Base-by-base conservation (phyloP, 768 basidiomycete species). In the Boletus rufocinnamomeus region DNA sequence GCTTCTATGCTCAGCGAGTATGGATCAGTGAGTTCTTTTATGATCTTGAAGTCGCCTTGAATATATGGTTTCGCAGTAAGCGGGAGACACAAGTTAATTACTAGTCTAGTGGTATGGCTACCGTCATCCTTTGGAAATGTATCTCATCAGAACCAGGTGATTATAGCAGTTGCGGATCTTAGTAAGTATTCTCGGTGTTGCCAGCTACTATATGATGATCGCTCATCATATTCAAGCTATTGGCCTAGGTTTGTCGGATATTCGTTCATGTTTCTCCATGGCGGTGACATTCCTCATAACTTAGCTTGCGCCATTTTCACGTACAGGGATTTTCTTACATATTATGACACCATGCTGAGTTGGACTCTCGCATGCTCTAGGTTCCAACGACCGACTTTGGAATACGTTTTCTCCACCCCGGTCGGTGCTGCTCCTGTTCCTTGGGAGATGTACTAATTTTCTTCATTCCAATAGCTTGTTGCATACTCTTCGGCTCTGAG, bases 1-100 rank as follows among this genome's bases (percentile, higher is more conserved):
- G 57, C 28, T 58, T 56, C 38, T 49, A 48, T 57, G 46, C 28
- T 43, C 57, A 56, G 25, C 57, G 57, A 35, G 54, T 48, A n/a
- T 57, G 57, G 57, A 57, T 58, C 9, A 19, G 54, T 58, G 35
- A 58, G 57, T 28, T 38, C 9, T n/a, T 40, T 40, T 40, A 5
- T 9, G 19, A 21, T 21, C 38, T 43, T 40, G 14, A 34, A n/a
- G 43, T 56, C 14, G 35, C 16, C 11, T 35, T 48, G 23, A 35
- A 6, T 19, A 57, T 19, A 56, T 34, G 28, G 17, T 37, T 58
- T 48, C 32, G 28, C 38, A 56, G 57, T 56, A 27, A 58, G 54
- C 46, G 54, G 57, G 38, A 48, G 30, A n/a, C 28, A 56, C 28
- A 58, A 41, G 32, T 35, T 49, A 17, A 27, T 58, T 21, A 56